Evolutionary conservation across 257 asterid genomes (phyloP), one percentile per base, ranked within the genome.

Genomic region (Thymus mandschuricus): DNA sequence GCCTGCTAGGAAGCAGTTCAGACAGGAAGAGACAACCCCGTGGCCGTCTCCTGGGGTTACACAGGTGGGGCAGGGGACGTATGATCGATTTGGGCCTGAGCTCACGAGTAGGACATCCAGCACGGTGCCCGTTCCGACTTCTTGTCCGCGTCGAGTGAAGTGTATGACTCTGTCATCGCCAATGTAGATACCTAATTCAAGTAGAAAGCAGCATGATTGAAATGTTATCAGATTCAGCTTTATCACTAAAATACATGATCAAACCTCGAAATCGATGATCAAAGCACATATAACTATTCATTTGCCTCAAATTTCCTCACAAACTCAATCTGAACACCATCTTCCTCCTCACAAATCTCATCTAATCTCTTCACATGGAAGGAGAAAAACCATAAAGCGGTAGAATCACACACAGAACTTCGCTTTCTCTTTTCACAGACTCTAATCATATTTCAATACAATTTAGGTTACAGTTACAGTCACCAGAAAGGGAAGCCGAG

Each of bases 61-160:
- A 69, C 98, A 95, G 2, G 88, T 80, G 66, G 91, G 75, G 82
- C 99, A 95, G 4, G 92, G 95, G 4, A 82, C 33, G 33, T 5
- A 84, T 8, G 90, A 70, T 6, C 85, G 89, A 27, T 70, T 51
- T 3, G 96, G 97, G 38, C 84, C 91, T 28, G 99, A 94, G 82
- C 97, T 91, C 33, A 89, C 83, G 63, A 91, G 65, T n/a, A 94
- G 51, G 75, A 80, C 8, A 67, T 94, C 99, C 71, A 94, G 60
- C 27, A 86, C 45, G 5, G 97, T 91, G 45, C 97, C 99, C 0
- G 99, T 91, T 27, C 97, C 97, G 11, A 94, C 86, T 82, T 94
- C 99, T 75, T 91, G 96, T 75, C 99, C 98, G 4, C 89, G 99
- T 52, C 99, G 85, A 0, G 98, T 94, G 87, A 94, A 91, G 72